Evolutionary conservation across 2,329 filamentous ascomycete genomes (phyloP).

Genomic region (Ceratocystis alfenasii): DNA sequence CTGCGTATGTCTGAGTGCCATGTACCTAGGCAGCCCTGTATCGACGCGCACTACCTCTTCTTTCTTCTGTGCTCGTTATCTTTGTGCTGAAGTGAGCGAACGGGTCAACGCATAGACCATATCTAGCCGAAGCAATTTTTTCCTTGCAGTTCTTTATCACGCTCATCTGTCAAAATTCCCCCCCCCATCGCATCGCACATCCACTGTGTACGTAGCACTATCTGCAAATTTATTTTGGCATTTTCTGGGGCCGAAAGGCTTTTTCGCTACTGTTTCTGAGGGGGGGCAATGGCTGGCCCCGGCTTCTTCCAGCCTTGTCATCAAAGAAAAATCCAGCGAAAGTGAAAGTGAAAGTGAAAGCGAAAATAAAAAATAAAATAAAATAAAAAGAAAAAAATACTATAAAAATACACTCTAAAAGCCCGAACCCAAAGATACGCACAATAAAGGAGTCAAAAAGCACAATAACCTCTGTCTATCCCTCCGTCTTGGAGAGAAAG

Average conservation of each 20-base stretch:
- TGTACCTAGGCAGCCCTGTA: not conserved
- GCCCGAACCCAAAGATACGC: not conserved
- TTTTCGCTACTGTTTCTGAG: slow-evolving; percentile 2
- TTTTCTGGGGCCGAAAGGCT: not conserved
- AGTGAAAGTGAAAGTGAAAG: not conserved
- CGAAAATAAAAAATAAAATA: not conserved
- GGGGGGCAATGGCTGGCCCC: not conserved
- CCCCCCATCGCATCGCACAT: too few species aligned
- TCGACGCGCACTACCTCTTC: not conserved
- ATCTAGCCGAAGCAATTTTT: slow-evolving; percentile 9
- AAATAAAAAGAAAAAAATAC: not conserved
- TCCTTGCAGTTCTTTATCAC: not conserved
- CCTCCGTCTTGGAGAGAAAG: not conserved
- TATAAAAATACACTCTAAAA: not conserved
- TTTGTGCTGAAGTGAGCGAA: not conserved
- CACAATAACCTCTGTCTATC: not conserved
- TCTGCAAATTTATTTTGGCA: slow-evolving; percentile 2
- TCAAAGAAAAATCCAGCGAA: not conserved
- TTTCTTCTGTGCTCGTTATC: slow-evolving; percentile 2
- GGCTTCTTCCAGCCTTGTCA: not conserved
- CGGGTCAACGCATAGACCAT: slow-evolving; percentile 1
- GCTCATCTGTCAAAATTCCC: not conserved
- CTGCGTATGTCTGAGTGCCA: not conserved
- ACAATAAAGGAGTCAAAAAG: too few species aligned
- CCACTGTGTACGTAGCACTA: not conserved